Evolutionary conservation across 2,329 filamentous ascomycete genomes (phyloP).

Genomic region (Trichoderma guizhouense): DNA sequence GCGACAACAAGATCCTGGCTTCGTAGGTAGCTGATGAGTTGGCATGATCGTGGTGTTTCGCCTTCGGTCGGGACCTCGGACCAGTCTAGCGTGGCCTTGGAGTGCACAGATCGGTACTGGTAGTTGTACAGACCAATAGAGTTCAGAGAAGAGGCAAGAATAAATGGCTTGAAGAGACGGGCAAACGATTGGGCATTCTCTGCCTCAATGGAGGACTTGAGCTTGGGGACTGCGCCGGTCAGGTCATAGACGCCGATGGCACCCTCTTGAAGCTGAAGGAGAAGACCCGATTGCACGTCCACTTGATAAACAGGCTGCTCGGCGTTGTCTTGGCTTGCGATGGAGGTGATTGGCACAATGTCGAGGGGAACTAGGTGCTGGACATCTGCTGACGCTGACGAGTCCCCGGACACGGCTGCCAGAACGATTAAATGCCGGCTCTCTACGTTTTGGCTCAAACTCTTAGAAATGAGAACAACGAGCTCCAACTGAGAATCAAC

Average conservation of each 20-base stretch:
- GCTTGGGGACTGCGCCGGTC: constrained; percentile 57
- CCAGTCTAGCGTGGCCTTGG: constrained; percentile 44
- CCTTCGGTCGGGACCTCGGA: constrained; percentile 38
- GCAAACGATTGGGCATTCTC: constrained; percentile 59
- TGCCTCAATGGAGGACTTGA: constrained; percentile 52
- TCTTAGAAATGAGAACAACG: constrained; percentile 49
- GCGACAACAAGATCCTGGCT: constrained; percentile 65
- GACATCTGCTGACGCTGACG: constrained; percentile 26
- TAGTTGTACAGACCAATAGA: constrained; percentile 65
- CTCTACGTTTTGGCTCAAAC: constrained; percentile 29
- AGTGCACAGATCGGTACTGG: constrained; percentile 61
- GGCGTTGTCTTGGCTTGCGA: constrained; percentile 17
- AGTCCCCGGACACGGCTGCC: constrained; percentile 30
- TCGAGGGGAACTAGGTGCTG: constrained; percentile 40
- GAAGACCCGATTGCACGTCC: constrained; percentile 59
- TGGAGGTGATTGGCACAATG: constrained; percentile 35
- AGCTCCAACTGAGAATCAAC: constrained; percentile 49
- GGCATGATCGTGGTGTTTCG: constrained; percentile 36
- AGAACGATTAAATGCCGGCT: constrained; percentile 34
- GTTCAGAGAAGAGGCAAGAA: constrained; percentile 58
- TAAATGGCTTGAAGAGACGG: constrained; percentile 62
- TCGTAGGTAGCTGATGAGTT: constrained; percentile 59
- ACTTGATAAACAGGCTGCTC: constrained; percentile 46
- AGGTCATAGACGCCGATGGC: constrained; percentile 62
- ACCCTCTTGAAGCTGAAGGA: constrained; percentile 57